Evolutionary conservation across 2,329 filamentous ascomycete genomes (phyloP), one percentile per base, ranked within the genome.

Genomic region (Elsinoe batatas): DNA sequence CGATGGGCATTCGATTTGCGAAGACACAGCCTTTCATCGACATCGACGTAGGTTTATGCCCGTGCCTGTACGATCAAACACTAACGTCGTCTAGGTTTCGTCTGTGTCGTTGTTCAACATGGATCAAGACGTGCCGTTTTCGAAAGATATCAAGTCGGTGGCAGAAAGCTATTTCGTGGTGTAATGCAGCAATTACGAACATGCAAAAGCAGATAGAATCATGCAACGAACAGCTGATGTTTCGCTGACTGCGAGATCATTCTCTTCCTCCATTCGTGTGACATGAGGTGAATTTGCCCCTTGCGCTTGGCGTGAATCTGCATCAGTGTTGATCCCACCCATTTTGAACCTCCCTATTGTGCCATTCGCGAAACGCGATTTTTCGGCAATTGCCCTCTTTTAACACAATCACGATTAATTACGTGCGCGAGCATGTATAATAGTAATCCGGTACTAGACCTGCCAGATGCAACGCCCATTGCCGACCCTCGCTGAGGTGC

Each of bases 1-100:
- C 93, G 1, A 97, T 98, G 91, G 85, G 81, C 54, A 84, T 97
- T 58, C 81, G 84, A 55, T 98, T 98, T 73, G 84, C 82, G 60
- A 96, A 95, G 79, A 80, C 82, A 40, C 82, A 79, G 57, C 91
- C 93, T 26, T 95, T 88, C 70, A 80, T 97, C 51, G 89, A 96
- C 65, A 88, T 98, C 61, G 90, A 96, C 74, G 91, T 97, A 77
- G 84, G 86, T 80, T 60, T 11, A 10, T 15, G 1, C 44, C 12
- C 35, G 13, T 4, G 33, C 2, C 36, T 18, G 17, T 6, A 58
- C 36, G 26, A 33, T n/a, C n/a, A 35, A 12, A 5, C 40, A 17
- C 64, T 70, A 69, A 68, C 17, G 20, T 11, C 30, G 30, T 20
- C 66, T 56, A 83, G 87, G 84, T 91, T 53, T 76, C 76, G 2